Evolutionary conservation across 1,139 yeast genomes (phyloP).

Genomic region (Candida buenavistaensis): DNA sequence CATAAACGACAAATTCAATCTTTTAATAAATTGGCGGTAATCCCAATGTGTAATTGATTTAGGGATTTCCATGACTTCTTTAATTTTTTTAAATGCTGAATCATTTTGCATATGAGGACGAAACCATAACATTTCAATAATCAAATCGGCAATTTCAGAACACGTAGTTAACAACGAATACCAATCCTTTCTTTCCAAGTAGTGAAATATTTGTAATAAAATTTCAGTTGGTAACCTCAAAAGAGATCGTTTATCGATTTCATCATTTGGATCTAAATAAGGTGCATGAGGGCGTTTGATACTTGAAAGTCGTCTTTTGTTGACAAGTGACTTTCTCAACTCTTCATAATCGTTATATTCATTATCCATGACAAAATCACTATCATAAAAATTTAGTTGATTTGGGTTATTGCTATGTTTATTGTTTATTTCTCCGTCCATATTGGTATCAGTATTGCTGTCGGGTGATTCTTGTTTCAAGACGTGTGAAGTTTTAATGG

Average conservation of each 20-base stretch:
- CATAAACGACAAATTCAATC: conserved; percentile 78
- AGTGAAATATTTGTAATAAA: conserved; percentile 66
- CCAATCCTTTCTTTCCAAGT: conserved; percentile 66
- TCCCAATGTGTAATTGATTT: conserved; percentile 59
- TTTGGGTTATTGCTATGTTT: not conserved
- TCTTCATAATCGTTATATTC: conserved; percentile 36
- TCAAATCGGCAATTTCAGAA: conserved; percentile 75
- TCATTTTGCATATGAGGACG: conserved; percentile 76
- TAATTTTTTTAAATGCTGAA: conserved; percentile 49
- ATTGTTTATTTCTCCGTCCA: conserved; percentile 8
- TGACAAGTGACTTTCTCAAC: conserved; percentile 35
- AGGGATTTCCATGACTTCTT: conserved; percentile 53
- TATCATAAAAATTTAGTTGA: conserved; percentile 19
- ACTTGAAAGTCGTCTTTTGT: conserved; percentile 24
- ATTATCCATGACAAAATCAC: conserved; percentile 37
- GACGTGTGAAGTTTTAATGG: conserved; percentile 6
- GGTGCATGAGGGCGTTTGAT: conserved; percentile 14
- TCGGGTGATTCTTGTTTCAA: conserved; percentile 5
- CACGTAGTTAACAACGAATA: conserved; percentile 74
- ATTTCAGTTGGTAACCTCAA: conserved; percentile 79
- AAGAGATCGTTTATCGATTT: conserved; percentile 30
- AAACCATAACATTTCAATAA: conserved; percentile 84
- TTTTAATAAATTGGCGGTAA: conserved; percentile 71
- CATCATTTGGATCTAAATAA: conserved; percentile 6
- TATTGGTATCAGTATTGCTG: conserved; percentile 8